A percentile compares a stretch with the other conserved stretches of the same genome.
These are phyloP conservation scores for Kodamaea fungicola DNA, from an alignment of 1,139 yeast species.

Conservation along the genomic window DNA sequence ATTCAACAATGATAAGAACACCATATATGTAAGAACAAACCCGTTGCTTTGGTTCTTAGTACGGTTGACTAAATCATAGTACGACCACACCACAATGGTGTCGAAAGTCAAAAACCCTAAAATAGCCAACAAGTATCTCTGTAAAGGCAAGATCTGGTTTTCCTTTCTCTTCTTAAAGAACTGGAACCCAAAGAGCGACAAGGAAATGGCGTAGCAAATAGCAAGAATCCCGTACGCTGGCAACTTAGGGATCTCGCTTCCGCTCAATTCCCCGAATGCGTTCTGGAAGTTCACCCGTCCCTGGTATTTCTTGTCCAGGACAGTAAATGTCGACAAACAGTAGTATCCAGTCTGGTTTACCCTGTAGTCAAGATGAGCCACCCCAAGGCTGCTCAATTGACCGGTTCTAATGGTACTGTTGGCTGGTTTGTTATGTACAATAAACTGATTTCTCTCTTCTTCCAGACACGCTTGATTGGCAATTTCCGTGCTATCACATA, in stretches of 20 bases:
- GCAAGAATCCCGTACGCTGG: slow-evolving; percentile 88
- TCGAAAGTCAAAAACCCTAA: slow-evolving; percentile 80
- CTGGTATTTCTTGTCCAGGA: slow-evolving; percentile 44
- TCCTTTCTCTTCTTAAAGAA: slow-evolving; percentile 74
- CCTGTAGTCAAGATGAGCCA: slow-evolving; percentile 58
- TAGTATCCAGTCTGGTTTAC: slow-evolving; percentile 82
- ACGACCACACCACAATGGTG: slow-evolving; percentile 86
- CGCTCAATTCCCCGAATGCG: slow-evolving; percentile 86
- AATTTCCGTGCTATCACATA: slow-evolving; percentile 76
- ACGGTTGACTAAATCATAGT: slow-evolving; percentile 76
- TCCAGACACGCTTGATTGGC: slow-evolving; percentile 49
- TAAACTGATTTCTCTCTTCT: slow-evolving; percentile 57
- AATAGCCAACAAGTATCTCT: slow-evolving; percentile 83
- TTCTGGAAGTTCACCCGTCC: slow-evolving; percentile 79
- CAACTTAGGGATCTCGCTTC: slow-evolving; percentile 86
- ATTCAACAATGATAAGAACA: slow-evolving; percentile 72
- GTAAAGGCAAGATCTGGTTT: slow-evolving; percentile 84
- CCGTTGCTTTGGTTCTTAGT: slow-evolving; percentile 47
- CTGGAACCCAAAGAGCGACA: slow-evolving; percentile 80
- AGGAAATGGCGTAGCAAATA: slow-evolving; percentile 74
- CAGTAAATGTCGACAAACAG: slow-evolving; percentile 73
- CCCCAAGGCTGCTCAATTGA: slow-evolving; percentile 54
- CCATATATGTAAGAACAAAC: slow-evolving; percentile 66
- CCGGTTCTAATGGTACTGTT: slow-evolving; percentile 58
- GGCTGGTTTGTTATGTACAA: slow-evolving; percentile 42